A percentile compares a stretch with the other conserved stretches of the same genome.
phyloP scores from a whole-genome alignment of 1,284 basidiomycete species.

The Pseudozyma hubeiensis region DNA sequence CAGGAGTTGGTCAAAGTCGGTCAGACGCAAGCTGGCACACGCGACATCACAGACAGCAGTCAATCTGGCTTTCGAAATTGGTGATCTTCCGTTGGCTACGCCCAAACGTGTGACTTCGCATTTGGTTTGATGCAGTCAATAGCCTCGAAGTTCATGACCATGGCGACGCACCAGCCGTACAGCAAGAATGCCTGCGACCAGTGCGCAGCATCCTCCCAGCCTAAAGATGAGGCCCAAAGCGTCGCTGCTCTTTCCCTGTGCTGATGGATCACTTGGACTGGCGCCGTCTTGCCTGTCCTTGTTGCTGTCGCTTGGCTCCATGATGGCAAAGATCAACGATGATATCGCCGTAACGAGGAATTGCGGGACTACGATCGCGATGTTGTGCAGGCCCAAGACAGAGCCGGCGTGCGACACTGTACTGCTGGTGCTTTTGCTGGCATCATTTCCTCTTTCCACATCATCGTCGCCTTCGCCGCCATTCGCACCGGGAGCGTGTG shows the following conservation, averaged over 20 bases:
- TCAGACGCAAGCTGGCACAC: too few relatives aligned
- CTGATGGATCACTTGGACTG: not conserved
- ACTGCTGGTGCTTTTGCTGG: not conserved
- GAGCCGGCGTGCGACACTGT: conserved; percentile 77
- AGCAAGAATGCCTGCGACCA: conserved; percentile 10
- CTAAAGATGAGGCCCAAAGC: conserved; percentile 12
- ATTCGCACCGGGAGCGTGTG: not conserved
- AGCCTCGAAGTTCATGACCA: conserved; percentile 26
- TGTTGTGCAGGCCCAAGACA: conserved; percentile 85
- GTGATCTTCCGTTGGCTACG: too few relatives aligned
- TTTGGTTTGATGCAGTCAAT: not conserved
- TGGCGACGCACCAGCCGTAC: conserved; percentile 14
- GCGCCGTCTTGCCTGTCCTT: not conserved
- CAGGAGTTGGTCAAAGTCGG: too few relatives aligned
- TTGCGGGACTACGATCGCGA: conserved; percentile 55
- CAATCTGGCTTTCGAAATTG: too few relatives aligned
- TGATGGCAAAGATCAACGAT: conserved; percentile 73
- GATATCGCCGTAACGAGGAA: conserved; percentile 80
- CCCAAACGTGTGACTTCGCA: not conserved
- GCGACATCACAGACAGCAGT: too few relatives aligned
- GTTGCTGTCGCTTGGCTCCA: conserved; percentile 19
- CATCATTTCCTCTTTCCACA: conserved; percentile 8
- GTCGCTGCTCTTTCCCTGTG: conserved; percentile 16
- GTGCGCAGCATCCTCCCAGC: conserved; percentile 8
- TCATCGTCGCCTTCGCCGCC: not conserved